Percentiles rank a stretch among this genome's conserved stretches.
Conservation (phyloP, 2,329 filamentous ascomycete species). For the Diaporthe aspalathi region DNA sequence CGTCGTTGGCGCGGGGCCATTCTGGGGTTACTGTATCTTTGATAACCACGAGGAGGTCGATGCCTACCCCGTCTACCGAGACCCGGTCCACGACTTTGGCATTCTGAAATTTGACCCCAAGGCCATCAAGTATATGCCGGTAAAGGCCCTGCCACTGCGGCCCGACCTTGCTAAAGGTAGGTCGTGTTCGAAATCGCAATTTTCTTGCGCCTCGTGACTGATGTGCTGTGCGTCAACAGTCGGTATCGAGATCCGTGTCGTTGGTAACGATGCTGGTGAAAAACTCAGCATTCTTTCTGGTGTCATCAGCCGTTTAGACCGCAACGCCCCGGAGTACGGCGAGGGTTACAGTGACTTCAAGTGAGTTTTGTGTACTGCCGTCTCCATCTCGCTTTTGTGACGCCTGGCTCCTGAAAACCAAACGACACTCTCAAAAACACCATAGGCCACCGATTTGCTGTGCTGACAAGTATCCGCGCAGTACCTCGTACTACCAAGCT, state of each 20-base stretch:
- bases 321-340: slow-evolving; percentile 97
- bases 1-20: slow-evolving; percentile 93
- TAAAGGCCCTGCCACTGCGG: slow-evolving; percentile 81
- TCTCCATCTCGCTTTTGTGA: not conserved
- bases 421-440: not conserved
- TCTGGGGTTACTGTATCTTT: slow-evolving; percentile 98
- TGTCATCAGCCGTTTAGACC: slow-evolving; percentile 94
- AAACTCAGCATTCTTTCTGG: slow-evolving; percentile 98
- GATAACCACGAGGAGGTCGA: slow-evolving; percentile 99
- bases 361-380: slow-evolving; percentile 33
- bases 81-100: slow-evolving; percentile 98
- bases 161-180: slow-evolving; percentile 83
- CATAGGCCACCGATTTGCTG: not conserved
- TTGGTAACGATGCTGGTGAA: slow-evolving; percentile 98
- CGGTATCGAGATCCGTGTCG: slow-evolving; percentile 93
- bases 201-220: slow-evolving; percentile 37
- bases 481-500: slow-evolving; percentile 92
- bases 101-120: slow-evolving; percentile 96
- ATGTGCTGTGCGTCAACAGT: slow-evolving; percentile 61
- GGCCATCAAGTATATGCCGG: slow-evolving; percentile 96
- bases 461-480: not conserved
- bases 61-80: slow-evolving; percentile 95
- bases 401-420: not conserved
- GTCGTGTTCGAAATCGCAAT: slow-evolving; percentile 22
- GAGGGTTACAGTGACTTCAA: slow-evolving; percentile 96